Percentiles rank a stretch among this genome's conserved stretches.
Conservation (phyloP, 257 asterid species). For the Solanum peruvianum region DNA sequence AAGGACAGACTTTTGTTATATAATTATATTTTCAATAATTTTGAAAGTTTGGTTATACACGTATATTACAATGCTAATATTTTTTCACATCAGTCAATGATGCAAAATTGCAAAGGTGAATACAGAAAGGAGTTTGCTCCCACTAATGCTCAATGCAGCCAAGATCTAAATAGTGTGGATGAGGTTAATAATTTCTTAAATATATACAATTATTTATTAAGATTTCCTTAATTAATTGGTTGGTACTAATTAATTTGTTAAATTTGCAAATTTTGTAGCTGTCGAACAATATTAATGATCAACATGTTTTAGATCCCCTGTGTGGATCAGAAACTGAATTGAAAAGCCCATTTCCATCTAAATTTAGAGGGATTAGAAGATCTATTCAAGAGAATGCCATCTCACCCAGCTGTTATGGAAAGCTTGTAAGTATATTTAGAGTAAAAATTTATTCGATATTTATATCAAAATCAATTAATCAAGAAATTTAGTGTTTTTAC, state of each 20-base stretch:
- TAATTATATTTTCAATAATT: not conserved
- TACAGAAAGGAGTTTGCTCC: constrained; percentile 7
- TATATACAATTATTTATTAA: not conserved
- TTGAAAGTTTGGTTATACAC: not conserved
- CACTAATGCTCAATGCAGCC: constrained; percentile 10
- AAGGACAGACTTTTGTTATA: too few species aligned
- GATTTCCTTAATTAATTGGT: not conserved
- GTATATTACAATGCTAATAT: not conserved
- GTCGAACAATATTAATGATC: not conserved
- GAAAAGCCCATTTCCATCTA: not conserved
- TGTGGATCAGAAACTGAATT: constrained; percentile 5
- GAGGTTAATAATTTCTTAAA: constrained; percentile 7
- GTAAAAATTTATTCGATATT: rapidly evolving
- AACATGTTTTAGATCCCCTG: constrained; percentile 1
- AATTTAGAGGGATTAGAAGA: constrained; percentile 1
- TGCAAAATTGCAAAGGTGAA: constrained; percentile 19
- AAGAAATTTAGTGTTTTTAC: not conserved
- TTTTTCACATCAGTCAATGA: constrained; percentile 10
- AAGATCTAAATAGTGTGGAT: constrained; percentile 1
- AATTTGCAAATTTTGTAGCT: not conserved
- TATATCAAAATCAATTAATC: not conserved
- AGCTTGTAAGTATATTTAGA: not conserved
- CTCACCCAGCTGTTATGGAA: not conserved
- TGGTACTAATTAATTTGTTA: not conserved
- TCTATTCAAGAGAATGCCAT: not conserved